Conservation (phyloP, 306 rosid species). For the Carpinus viminea region DNA sequence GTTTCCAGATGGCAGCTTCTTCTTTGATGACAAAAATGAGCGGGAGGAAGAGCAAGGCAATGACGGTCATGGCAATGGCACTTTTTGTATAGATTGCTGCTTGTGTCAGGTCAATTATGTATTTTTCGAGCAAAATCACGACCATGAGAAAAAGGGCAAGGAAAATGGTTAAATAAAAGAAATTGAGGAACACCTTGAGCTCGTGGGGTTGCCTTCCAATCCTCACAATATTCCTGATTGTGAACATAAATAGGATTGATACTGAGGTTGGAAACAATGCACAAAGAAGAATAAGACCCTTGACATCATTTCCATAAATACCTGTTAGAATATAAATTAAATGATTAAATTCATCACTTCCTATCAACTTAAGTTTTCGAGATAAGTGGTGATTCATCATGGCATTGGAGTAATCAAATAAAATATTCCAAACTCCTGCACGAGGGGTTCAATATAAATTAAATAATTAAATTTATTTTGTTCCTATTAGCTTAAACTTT, state of each 20-base stretch:
- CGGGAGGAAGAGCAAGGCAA: constrained; percentile 34
- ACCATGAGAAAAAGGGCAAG: constrained; percentile 44
- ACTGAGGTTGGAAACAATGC: constrained; percentile 50
- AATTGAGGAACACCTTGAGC: constrained; percentile 33
- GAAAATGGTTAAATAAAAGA: constrained; percentile 39
- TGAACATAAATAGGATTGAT: constrained; percentile 36
- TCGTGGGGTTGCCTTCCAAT: constrained; percentile 31
- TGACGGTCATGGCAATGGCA: constrained; percentile 20
- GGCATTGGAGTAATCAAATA: too few species aligned
- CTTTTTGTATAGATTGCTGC: constrained; percentile 25
- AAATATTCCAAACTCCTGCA: too few species aligned
- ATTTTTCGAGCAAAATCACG: constrained; percentile 28
- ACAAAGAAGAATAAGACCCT: constrained; percentile 40
- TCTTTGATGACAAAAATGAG: constrained; percentile 34
- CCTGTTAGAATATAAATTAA: too few species aligned
- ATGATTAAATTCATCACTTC: too few species aligned
- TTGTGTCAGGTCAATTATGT: constrained; percentile 1
- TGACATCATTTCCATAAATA: constrained; percentile 24
- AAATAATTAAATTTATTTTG: too few species aligned
- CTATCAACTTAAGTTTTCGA: too few species aligned
- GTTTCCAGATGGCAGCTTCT: constrained; percentile 29
- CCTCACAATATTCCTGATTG: constrained; percentile 29
- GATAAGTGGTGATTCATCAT: too few species aligned
- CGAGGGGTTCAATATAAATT: too few species aligned
- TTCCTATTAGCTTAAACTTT: too few species aligned